Evolutionary conservation across 352 stramenopile genomes (phyloP), one percentile per base, ranked within the genome.

Genomic region (Phytopythium ostracodes): DNA sequence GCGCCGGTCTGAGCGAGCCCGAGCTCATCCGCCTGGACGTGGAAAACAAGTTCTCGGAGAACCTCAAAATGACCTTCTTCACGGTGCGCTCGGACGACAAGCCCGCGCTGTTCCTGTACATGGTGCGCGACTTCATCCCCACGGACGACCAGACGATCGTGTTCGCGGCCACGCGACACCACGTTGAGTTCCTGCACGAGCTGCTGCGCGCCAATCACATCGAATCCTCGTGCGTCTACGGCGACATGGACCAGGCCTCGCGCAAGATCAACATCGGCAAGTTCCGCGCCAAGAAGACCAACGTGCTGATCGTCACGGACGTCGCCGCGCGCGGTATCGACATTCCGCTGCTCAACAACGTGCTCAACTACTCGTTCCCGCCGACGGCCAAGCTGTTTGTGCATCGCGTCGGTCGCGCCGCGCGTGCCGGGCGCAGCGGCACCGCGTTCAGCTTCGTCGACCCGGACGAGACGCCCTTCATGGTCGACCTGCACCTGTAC

Each of bases 181-280:
- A 99, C 76, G 96, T 98, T 11, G 98, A 99, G 75, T 98, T 99
- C 60, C 66, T 99, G n/a, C 87, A 98, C 62, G 92, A 94, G n/a
- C 66, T 98, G 24, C 71, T 98, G 9, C 74, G 71, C 9, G 84
- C 90, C 14, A 83, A 87, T 65, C 78, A 87, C 59, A 91, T 97
- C 46, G 79, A 96, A 6, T 92, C 84, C 56, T 96, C 84, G 38
- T 85, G 86, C 57, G 88, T 98, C 17, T 98, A 98, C 68, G 95
- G 95, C 64, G 81, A 94, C 60, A 98, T 98, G 95, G 95, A 98
- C 64, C 84, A 91, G 62, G 83, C 84, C n/a, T 92, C 83, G 33
- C 87, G 89, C 25, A 94, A 94, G 70, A 94, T 94, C 65, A 94
- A 94, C 71, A 79, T 96, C 56, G 88, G 86, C 71, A 94, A 95